phyloP scores from a whole-genome alignment of 78 protist genomes.

The slime mould (Dictyostelium discoideum) region DNA sequence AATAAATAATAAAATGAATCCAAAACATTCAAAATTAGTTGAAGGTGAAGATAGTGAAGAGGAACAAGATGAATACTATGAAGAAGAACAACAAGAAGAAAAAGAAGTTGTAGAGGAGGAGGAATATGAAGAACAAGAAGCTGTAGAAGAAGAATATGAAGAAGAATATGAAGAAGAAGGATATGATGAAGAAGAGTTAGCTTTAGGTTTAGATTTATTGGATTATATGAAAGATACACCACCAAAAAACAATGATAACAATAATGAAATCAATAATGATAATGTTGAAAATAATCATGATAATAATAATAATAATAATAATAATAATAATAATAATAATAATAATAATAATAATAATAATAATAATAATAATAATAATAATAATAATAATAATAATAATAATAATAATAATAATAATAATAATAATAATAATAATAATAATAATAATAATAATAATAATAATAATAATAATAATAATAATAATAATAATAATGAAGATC shows the following conservation, averaged over 20 bases:
- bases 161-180: slow-evolving; percentile 6
- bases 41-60: slow-evolving; percentile 27
- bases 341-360: too few species aligned
- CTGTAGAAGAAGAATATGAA: not conserved
- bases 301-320: too few species aligned
- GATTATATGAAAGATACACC: not conserved
- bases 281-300: too few species aligned
- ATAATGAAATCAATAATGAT: not conserved
- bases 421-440: not conserved
- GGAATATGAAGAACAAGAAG: not conserved
- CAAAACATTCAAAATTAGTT: slow-evolving; percentile 4
- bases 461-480: not conserved
- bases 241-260: not conserved
- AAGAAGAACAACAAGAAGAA: not conserved
- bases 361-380: not conserved
- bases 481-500: too few species aligned
- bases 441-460: not conserved
- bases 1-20: not conserved
- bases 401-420: too few species aligned
- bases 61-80: slow-evolving; percentile 1
- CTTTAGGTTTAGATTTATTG: not conserved
- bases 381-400: not conserved
- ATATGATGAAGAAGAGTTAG: not conserved
- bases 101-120: not conserved
- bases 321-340: not conserved